Base-by-base conservation (phyloP, 73 alveolate genomes). In the Urostyla sp. region DNA sequence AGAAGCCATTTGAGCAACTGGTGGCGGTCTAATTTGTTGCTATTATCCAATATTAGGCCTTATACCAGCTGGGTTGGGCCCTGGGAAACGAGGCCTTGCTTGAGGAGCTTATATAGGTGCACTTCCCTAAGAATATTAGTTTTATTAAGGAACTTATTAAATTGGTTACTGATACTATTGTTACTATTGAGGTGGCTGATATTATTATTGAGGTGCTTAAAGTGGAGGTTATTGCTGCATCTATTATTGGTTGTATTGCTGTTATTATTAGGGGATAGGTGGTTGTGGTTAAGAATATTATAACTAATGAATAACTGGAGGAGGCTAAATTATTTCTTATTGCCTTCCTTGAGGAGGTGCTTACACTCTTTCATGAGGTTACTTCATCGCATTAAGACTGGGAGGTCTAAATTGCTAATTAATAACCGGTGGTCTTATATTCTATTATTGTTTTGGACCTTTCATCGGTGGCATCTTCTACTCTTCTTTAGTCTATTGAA, bases 1-100 rank as follows among this genome's bases (percentile, higher is more conserved):
- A 20, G 72, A 69, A 21, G 53, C 67, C 24, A 46, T 40, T 16
- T 20, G 16, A 40, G 61, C 79, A 2, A 49, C 2, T 11, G 83
- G 83, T 13, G 83, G 83, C 20, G 83, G 83, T 69, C 83, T 69
- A 27, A 69, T 69, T 43, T 27, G 15, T 28, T 69, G 72, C 54
- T 69, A 40, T 40, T 40, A 16, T 16, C 16, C n/a, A n/a, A n/a
- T n/a, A n/a, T n/a, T n/a, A n/a, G n/a, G n/a, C n/a, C n/a, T n/a
- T n/a, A n/a, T n/a, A n/a, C n/a, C n/a, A n/a, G n/a, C n/a, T n/a
- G n/a, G n/a, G n/a, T n/a, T n/a, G n/a, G n/a, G n/a, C n/a, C n/a
- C n/a, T n/a, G n/a, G n/a, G n/a, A n/a, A n/a, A n/a, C n/a, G n/a
- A n/a, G n/a, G n/a, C n/a, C n/a, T n/a, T n/a, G n/a, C n/a, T n/a